Percentiles rank a stretch among this genome's conserved stretches.
These are phyloP conservation scores for Metschnikowia colocasiae DNA, from an alignment of 805 yeast genomes.

Conservation along the genomic window DNA sequence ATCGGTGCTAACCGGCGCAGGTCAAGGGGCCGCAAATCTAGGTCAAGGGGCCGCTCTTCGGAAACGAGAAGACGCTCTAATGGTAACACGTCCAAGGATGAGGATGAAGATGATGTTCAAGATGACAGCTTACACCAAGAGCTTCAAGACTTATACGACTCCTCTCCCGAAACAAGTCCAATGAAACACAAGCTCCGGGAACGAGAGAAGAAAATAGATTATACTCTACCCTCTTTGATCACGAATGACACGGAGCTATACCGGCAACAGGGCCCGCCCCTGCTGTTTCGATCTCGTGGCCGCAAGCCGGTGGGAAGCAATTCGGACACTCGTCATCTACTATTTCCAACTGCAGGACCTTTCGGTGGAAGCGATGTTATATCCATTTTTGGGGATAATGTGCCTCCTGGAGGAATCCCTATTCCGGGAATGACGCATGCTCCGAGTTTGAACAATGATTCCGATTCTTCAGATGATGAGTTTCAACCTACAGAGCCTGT, in stretches of 20 bases:
- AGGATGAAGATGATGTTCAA: slow-evolving; percentile 24
- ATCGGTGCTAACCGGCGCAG: slow-evolving; percentile 21
- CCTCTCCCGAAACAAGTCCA: slow-evolving; percentile 51
- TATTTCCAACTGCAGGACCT: slow-evolving; percentile 94
- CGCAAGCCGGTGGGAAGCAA: slow-evolving; percentile 32
- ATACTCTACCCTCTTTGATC: slow-evolving; percentile 80
- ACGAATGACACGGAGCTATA: slow-evolving; percentile 32
- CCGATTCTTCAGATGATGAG: slow-evolving; percentile 64
- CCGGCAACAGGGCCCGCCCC: slow-evolving; percentile 11
- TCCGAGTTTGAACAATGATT: slow-evolving; percentile 43
- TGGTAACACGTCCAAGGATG: slow-evolving; percentile 10
- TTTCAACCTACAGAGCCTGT: slow-evolving; percentile 22
- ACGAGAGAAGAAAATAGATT: slow-evolving; percentile 62
- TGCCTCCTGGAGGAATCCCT: slow-evolving; percentile 49
- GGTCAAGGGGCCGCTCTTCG: slow-evolving; percentile 17
- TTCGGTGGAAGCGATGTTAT: slow-evolving; percentile 95
- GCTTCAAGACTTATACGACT: slow-evolving; percentile 58
- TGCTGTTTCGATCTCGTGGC: slow-evolving; percentile 29
- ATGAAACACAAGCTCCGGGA: slow-evolving; percentile 41
- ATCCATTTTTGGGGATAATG: slow-evolving; percentile 71
- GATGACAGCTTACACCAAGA: slow-evolving; percentile 54
- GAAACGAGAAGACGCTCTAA: slow-evolving; percentile 14
- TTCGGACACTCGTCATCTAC: slow-evolving; percentile 54
- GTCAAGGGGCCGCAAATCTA: slow-evolving; percentile 22
- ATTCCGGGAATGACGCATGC: slow-evolving; percentile 30